Conservation (phyloP, 1,284 basidiomycete species). For the Marasmius sp. region DNA sequence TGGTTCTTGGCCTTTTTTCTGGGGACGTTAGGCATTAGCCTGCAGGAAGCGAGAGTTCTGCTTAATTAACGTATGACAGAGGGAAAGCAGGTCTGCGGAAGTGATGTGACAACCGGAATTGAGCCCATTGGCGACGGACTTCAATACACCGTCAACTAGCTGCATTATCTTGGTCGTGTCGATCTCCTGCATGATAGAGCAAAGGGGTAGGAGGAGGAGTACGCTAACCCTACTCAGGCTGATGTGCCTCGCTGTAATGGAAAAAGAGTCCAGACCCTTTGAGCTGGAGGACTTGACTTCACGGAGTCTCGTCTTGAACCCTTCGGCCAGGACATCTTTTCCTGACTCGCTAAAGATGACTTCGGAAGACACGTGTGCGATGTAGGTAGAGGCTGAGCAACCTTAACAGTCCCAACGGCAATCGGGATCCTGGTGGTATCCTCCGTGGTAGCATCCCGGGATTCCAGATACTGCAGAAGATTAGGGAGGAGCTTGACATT, state of each 20-base stretch:
- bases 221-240: conserved; percentile 76
- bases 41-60: conserved; percentile 87
- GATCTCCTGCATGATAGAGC: conserved; percentile 86
- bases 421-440: conserved; percentile 87
- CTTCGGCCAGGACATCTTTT: conserved; percentile 87
- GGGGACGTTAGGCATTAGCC: conserved; percentile 43
- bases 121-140: conserved; percentile 81
- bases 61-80: conserved; percentile 89
- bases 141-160: conserved; percentile 87
- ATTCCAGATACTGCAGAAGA: conserved; percentile 77
- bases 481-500: conserved; percentile 74
- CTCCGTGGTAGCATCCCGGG: conserved; percentile 81
- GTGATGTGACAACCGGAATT: conserved; percentile 80
- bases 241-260: conserved; percentile 75
- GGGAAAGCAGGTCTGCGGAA: conserved; percentile 72
- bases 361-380: conserved; percentile 84
- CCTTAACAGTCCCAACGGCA: conserved; percentile 83
- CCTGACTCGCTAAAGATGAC: conserved; percentile 95
- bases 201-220: conserved; percentile 79
- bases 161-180: conserved; percentile 82
- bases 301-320: conserved; percentile 92
- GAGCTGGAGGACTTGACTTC: conserved; percentile 83
- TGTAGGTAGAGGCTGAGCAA: conserved; percentile 84
- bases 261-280: conserved; percentile 84
- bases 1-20: conserved; percentile 57